These are phyloP conservation scores for Rhizopogon salebrosus DNA, from an alignment of 768 basidiomycete species.

Conservation along the genomic window DNA sequence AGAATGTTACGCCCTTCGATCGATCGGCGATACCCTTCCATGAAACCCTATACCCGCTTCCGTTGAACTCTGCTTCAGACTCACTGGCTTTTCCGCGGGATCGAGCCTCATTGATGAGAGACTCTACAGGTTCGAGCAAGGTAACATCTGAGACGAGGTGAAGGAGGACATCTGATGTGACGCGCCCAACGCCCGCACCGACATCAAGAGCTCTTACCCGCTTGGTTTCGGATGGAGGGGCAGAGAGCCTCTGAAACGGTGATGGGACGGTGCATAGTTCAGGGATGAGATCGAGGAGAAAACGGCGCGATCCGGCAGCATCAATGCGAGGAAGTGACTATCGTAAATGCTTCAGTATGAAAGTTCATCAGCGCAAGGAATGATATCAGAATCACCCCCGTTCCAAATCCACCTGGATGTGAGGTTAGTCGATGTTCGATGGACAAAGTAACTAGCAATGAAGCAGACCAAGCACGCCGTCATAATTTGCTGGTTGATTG, in stretches of 20 bases:
- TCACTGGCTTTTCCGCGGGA: constrained; percentile 26
- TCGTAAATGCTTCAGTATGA: not conserved
- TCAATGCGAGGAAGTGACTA: constrained; percentile 89
- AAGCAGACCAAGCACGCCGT: constrained; percentile 77
- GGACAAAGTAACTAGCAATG: not conserved
- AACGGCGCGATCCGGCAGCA: constrained; percentile 82
- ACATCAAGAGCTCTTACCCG: constrained; percentile 82
- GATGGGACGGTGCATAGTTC: constrained; percentile 75
- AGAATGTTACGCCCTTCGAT: constrained; percentile 70
- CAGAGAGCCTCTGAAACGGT: constrained; percentile 50
- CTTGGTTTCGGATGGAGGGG: constrained; percentile 19
- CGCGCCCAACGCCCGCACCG: constrained; percentile 91
- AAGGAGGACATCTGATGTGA: constrained; percentile 85
- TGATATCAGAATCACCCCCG: constrained; percentile 32
- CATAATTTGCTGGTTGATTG: constrained; percentile 70
- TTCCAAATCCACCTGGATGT: constrained; percentile 48
- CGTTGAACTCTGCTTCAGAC: constrained; percentile 29
- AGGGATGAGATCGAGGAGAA: constrained; percentile 78
- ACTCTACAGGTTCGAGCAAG: constrained; percentile 80
- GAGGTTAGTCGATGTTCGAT: constrained; percentile 29
- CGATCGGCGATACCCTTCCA: constrained; percentile 69
- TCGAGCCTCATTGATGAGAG: constrained; percentile 74
- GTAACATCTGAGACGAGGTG: constrained; percentile 84
- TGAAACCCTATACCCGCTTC: constrained; percentile 19
- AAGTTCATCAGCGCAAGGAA: not conserved